A percentile compares a stretch with the other conserved stretches of the same genome.
Conservation (phyloP, 345 rosid species). For the Boechera stricta region DNA sequence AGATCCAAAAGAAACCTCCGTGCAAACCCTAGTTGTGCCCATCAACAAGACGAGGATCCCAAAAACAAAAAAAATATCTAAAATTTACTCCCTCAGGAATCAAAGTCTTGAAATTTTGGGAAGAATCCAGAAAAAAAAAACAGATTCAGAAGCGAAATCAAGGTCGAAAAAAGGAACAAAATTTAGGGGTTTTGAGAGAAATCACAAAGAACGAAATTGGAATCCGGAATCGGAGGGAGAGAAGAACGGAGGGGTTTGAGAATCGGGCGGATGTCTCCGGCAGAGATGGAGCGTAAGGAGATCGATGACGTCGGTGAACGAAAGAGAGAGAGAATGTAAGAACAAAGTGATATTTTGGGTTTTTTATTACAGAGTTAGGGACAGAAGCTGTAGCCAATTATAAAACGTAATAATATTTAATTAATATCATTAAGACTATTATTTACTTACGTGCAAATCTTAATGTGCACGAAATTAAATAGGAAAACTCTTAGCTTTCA, state of each 20-base stretch:
- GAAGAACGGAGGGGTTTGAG: neutral
- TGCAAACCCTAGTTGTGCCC: slow-evolving; percentile 59
- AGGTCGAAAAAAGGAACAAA: neutral
- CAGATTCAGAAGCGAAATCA: slow-evolving; percentile 9
- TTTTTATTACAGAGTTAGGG: neutral
- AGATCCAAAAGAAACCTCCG: slow-evolving; percentile 52
- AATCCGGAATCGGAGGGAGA: neutral
- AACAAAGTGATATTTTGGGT: slow-evolving; percentile 14
- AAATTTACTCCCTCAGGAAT: neutral
- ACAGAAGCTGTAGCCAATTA: slow-evolving; percentile 3
- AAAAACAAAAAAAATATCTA: slow-evolving; percentile 20
- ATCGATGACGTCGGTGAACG: slow-evolving; percentile 39
- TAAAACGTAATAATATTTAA: neutral
- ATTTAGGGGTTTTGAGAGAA: slow-evolving; percentile 10
- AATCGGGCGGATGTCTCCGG: slow-evolving; percentile 32
- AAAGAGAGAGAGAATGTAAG: neutral
- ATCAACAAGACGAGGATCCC: slow-evolving; percentile 48
- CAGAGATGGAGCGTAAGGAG: neutral
- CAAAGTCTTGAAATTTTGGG: neutral
- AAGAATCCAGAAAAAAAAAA: slow-evolving; percentile 5
- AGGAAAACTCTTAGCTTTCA: neutral
- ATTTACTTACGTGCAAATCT: slow-evolving; percentile 27
- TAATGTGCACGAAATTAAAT: slow-evolving; percentile 16
- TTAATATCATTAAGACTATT: neutral
- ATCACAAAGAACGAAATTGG: neutral